Evolutionary conservation across 1,284 basidiomycete genomes (phyloP).

Genomic region (Heterobasidion annosum): DNA sequence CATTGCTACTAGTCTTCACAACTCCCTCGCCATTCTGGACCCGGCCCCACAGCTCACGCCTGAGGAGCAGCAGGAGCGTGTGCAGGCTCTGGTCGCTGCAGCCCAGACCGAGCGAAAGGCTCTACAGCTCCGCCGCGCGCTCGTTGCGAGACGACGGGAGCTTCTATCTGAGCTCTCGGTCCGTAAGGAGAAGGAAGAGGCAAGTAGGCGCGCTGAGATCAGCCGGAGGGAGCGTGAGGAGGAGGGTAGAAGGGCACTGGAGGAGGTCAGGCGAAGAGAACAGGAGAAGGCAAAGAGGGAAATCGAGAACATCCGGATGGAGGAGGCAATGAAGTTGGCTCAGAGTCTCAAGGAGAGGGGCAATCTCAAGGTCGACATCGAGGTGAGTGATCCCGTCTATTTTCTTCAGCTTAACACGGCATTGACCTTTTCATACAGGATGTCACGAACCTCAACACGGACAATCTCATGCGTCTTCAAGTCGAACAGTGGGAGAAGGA

Average conservation of each 20-base stretch:
- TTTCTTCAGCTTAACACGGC: conserved; percentile 3
- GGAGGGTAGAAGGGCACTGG: conserved; percentile 54
- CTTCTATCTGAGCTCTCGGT: conserved; percentile 80
- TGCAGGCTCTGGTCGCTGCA: conserved; percentile 45
- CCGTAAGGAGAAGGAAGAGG: conserved; percentile 88
- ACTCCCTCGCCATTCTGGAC: conserved; percentile 50
- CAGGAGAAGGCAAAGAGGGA: conserved; percentile 75
- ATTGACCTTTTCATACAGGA: conserved; percentile 37
- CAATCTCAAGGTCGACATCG: conserved; percentile 79
- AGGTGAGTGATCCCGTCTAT: conserved; percentile 37
- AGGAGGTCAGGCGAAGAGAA: conserved; percentile 69
- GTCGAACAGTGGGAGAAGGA: conserved; percentile 96
- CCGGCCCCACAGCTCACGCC: conserved; percentile 28
- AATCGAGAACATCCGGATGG: conserved; percentile 74
- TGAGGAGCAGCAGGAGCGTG: conserved; percentile 43
- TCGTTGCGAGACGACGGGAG: conserved; percentile 85
- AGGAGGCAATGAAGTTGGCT: conserved; percentile 88
- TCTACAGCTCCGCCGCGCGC: conserved; percentile 66
- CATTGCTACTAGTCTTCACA: conserved; percentile 69
- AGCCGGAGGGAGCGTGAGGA: conserved; percentile 68
- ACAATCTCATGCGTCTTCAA: conserved; percentile 85
- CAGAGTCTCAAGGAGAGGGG: conserved; percentile 81
- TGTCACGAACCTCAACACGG: conserved; percentile 80
- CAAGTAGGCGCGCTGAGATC: conserved; percentile 69
- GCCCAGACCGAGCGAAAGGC: conserved; percentile 72